Evolutionary conservation across 108 stramenopile species (phyloP).

Genomic region (Hondaea fermentalgiana): DNA sequence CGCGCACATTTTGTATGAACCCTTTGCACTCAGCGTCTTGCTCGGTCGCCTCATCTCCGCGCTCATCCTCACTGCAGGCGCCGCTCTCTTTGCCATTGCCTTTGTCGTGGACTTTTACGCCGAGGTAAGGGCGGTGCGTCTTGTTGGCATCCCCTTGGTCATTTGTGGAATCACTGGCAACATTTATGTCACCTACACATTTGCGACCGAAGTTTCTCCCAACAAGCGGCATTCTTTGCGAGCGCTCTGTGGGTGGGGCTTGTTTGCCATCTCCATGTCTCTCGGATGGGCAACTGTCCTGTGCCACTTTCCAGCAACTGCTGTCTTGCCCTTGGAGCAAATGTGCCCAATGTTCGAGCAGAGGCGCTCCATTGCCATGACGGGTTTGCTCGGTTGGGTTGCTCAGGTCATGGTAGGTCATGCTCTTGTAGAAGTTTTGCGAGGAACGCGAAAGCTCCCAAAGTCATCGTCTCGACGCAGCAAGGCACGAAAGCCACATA

Average conservation of each 20-base stretch:
- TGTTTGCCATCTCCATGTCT: background rate
- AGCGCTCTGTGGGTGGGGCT: background rate
- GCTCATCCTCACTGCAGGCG: background rate
- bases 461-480: background rate
- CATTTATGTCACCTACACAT: background rate
- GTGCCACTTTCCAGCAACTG: background rate
- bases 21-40: background rate
- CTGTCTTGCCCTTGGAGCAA: background rate
- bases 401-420: background rate
- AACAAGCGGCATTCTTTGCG: background rate
- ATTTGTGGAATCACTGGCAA: background rate
- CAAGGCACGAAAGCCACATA: background rate
- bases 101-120: background rate
- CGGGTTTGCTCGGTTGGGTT: background rate
- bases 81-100: background rate
- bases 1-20: background rate
- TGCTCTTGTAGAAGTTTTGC: background rate
- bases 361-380: background rate
- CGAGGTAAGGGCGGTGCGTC: background rate
- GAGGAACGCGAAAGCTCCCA: background rate
- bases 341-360: background rate
- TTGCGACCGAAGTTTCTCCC: background rate
- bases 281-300: background rate
- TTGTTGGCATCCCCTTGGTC: background rate
- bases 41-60: background rate